Conservation (phyloP, 106 monocot genomes). For the Gastrodia elata region DNA sequence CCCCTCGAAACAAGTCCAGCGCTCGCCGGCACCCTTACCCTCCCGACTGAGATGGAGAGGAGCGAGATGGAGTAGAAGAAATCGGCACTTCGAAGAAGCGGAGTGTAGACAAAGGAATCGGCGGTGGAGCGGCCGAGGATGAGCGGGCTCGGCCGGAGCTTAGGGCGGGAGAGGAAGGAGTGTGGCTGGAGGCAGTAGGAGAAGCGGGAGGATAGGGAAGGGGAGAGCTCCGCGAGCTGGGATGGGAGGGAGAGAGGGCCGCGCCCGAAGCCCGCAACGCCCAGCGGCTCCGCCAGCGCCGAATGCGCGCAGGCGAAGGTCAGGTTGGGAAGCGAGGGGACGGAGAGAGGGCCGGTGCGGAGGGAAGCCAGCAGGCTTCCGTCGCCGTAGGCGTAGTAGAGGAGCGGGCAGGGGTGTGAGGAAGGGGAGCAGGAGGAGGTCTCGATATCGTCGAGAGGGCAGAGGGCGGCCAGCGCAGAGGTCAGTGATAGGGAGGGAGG, state of each 20-base stretch:
- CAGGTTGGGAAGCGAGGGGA: constrained; percentile 31
- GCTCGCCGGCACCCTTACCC: constrained; percentile 19
- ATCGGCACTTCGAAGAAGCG: constrained; percentile 57
- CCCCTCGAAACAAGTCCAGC: constrained; percentile 53
- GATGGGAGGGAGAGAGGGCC: constrained; percentile 74
- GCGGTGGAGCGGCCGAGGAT: constrained; percentile 38
- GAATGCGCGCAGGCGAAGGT: constrained; percentile 75
- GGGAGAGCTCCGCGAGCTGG: constrained; percentile 53
- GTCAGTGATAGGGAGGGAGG: constrained; percentile 53
- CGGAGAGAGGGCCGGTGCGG: constrained; percentile 37
- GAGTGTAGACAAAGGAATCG: constrained; percentile 57
- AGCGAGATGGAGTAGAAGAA: constrained; percentile 83
- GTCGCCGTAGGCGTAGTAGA: constrained; percentile 98
- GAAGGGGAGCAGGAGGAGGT: constrained; percentile 40
- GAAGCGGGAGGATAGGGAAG: constrained; percentile 56
- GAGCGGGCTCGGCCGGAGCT: constrained; percentile 56
- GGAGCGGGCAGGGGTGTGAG: constrained; percentile 49
- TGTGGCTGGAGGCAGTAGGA: constrained; percentile 76
- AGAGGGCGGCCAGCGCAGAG: constrained; percentile 75
- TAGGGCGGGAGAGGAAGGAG: constrained; percentile 35
- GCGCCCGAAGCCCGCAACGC: constrained; percentile 85
- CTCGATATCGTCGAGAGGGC: constrained; percentile 67
- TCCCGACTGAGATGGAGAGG: constrained; percentile 48
- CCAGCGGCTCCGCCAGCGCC: constrained; percentile 74
- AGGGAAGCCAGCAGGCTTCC: constrained; percentile 75